A percentile compares a stretch with the other conserved stretches of the same genome.
These are phyloP conservation scores for Trichoderma afroharzianum DNA, from an alignment of 2,329 filamentous ascomycete species.

Conservation along the genomic window DNA sequence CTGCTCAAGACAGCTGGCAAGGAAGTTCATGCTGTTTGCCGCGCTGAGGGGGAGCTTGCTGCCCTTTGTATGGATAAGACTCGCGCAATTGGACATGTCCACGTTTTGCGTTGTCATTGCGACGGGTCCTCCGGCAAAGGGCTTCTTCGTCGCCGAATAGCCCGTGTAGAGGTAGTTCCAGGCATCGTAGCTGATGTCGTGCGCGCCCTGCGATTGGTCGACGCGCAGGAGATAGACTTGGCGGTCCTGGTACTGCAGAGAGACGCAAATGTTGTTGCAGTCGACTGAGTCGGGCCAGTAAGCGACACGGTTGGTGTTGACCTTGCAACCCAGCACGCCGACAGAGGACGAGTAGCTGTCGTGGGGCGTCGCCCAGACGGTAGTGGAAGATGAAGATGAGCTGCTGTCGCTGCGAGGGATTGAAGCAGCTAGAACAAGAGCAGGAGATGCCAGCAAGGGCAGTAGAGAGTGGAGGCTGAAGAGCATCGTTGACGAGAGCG, in stretches of 20 bases:
- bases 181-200: conserved; percentile 59
- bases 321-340: conserved; percentile 59
- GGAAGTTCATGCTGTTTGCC: conserved; percentile 51
- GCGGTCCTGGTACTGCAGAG: conserved; percentile 46
- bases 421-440: neutral
- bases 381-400: neutral
- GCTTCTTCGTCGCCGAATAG: conserved; percentile 42
- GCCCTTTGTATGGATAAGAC: conserved; percentile 44
- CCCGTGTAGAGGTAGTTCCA: conserved; percentile 58
- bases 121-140: conserved; percentile 45
- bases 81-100: conserved; percentile 43
- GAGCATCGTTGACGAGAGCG: neutral
- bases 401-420: neutral
- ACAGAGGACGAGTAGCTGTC: conserved; percentile 55
- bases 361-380: conserved; percentile 48
- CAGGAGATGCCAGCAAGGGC: neutral
- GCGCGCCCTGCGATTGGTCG: conserved; percentile 53
- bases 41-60: conserved; percentile 42
- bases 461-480: conserved; percentile 6
- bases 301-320: conserved; percentile 57
- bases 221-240: conserved; percentile 56
- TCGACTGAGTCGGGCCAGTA: conserved; percentile 56
- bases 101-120: conserved; percentile 46
- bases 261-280: conserved; percentile 56
- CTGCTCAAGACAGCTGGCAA: conserved; percentile 42